A percentile compares a stretch with the other conserved stretches of the same genome.
Conservation (phyloP, 148 eudicot species). For the Nepenthes gracilis region DNA sequence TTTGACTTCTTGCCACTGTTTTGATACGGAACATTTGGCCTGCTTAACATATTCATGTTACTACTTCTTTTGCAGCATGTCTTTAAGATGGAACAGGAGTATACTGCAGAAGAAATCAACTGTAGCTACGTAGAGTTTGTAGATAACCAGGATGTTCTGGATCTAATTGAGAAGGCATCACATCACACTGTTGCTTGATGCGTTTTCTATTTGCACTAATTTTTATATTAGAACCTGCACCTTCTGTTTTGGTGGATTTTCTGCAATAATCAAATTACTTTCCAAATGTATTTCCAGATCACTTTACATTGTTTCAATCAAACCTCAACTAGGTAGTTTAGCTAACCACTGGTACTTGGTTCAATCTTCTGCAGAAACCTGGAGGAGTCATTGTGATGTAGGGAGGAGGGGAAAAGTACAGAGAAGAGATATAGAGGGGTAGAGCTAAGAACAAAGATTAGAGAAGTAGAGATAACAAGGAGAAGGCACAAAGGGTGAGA, state of each 20-base stretch:
- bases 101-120: constrained; percentile 83
- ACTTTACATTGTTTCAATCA: neutral
- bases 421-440: too few relatives aligned
- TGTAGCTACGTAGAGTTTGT: constrained; percentile 99
- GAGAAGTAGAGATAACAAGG: neutral
- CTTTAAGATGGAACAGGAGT: constrained; percentile 99
- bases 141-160: constrained; percentile 93
- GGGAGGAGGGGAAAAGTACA: too few relatives aligned
- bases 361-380: constrained; percentile 69
- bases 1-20: neutral
- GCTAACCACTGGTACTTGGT: neutral
- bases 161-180: constrained; percentile 92
- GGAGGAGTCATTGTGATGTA: constrained; percentile 85
- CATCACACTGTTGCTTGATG: constrained; percentile 11
- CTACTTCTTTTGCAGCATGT: constrained; percentile 69
- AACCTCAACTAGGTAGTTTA: constrained; percentile 1
- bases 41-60: constrained; percentile 9
- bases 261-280: too few relatives aligned
- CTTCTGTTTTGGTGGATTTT: too few relatives aligned
- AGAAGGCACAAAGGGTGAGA: constrained; percentile 49
- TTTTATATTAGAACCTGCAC: too few relatives aligned
- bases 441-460: too few relatives aligned
- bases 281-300: too few relatives aligned
- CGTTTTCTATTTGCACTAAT: neutral
- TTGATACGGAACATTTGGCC: constrained; percentile 3